Conservation (phyloP, 2,329 filamentous ascomycete species). For the Curvularia sp. region DNA sequence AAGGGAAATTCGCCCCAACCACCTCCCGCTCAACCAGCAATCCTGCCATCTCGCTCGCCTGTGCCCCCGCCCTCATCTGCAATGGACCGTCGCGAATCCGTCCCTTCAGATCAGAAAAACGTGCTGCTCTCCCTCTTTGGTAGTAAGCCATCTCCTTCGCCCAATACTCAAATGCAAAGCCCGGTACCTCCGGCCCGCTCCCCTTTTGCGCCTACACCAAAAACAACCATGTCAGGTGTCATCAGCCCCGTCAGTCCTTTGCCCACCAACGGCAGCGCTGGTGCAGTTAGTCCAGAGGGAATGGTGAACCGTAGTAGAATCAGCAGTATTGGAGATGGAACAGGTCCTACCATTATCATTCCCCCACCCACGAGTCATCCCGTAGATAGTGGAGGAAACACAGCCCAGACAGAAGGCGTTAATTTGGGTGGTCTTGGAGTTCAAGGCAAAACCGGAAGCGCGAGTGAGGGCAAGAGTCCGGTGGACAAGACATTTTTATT, state of each 20-base stretch:
- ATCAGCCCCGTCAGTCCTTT: slow-evolving; percentile 51
- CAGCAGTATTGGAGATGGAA: slow-evolving; percentile 43
- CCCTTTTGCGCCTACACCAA: slow-evolving; percentile 41
- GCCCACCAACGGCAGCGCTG: slow-evolving; percentile 34
- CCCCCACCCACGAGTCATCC: slow-evolving; percentile 27
- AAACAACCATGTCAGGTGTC: slow-evolving; percentile 44
- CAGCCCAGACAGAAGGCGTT: slow-evolving; percentile 6
- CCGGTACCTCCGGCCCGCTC: slow-evolving; percentile 28
- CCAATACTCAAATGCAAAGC: slow-evolving; percentile 24
- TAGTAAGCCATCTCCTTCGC: slow-evolving; percentile 28
- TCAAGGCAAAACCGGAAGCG: slow-evolving; percentile 13
- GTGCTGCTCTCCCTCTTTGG: slow-evolving; percentile 49
- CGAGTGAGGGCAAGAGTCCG: slow-evolving; percentile 52
- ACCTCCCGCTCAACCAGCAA: slow-evolving; percentile 15
- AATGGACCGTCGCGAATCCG: slow-evolving; percentile 40
- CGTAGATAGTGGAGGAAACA: neutral
- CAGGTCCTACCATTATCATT: slow-evolving; percentile 30
- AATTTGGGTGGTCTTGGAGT: slow-evolving; percentile 7
- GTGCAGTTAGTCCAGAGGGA: slow-evolving; percentile 39
- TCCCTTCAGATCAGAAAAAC: slow-evolving; percentile 44
- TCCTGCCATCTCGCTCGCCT: slow-evolving; percentile 19
- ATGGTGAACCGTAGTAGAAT: slow-evolving; percentile 43
- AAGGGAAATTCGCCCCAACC: slow-evolving; percentile 27
- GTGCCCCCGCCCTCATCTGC: slow-evolving; percentile 11
- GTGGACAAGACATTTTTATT: slow-evolving; percentile 79